These are phyloP conservation scores for Oryza coarctata DNA, from an alignment of 176 grass and related monocot species.

Conservation along the genomic window DNA sequence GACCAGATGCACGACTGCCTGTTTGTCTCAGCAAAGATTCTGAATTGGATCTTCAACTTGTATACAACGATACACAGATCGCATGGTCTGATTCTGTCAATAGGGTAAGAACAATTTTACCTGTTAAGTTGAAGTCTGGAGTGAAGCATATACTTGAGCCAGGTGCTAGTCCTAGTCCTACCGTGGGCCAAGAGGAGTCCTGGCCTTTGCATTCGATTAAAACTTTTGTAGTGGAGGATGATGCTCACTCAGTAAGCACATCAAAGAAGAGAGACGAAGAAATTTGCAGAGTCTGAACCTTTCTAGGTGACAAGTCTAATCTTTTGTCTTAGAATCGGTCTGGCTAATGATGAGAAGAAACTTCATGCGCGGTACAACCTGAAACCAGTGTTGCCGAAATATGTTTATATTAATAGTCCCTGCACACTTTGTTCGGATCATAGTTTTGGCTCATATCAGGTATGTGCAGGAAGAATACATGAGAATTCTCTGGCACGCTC, in stretches of 20 bases:
- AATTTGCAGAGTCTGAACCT: constrained; percentile 21
- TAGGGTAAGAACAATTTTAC: constrained; percentile 21
- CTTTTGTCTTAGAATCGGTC: background rate
- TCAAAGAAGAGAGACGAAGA: constrained; percentile 36
- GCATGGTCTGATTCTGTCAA: constrained; percentile 11
- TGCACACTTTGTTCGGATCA: background rate
- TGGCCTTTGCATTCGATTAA: constrained; percentile 41
- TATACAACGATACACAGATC: background rate
- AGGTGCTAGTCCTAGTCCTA: constrained; percentile 19
- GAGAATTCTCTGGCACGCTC: background rate
- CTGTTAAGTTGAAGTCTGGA: constrained; percentile 55
- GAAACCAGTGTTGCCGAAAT: background rate
- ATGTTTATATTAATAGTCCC: background rate
- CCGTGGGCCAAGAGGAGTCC: constrained; percentile 34
- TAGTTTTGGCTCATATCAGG: background rate
- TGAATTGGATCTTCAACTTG: constrained; percentile 23
- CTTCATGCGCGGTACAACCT: background rate
- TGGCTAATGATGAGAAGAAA: background rate
- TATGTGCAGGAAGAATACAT: background rate
- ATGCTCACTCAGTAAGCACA: background rate
- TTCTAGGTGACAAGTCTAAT: background rate
- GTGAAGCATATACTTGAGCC: constrained; percentile 52
- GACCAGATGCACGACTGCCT: constrained; percentile 18
- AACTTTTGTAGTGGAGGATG: constrained; percentile 34
- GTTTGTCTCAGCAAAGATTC: background rate